Evolutionary conservation across 139 green algal species (phyloP), one percentile per base, ranked within the genome.

Genomic region (Chlamydomonas applanata): DNA sequence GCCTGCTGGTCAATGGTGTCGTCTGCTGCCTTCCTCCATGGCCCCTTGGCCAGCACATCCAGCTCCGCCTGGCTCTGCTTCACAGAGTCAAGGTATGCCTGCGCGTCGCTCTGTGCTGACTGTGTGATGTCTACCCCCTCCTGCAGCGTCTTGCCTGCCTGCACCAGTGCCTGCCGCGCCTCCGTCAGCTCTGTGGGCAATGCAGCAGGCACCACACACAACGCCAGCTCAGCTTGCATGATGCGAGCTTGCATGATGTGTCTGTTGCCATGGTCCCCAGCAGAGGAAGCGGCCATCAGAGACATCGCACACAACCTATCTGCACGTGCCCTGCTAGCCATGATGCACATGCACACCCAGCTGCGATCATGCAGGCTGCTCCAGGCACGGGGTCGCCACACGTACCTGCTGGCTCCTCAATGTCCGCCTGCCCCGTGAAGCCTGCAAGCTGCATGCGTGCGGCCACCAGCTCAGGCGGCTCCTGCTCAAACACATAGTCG

Each of bases 401-500:
- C 82, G 0, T 35, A 87, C 84, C 84, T 80, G 82, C 35, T 13
- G 74, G 79, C 71, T 87, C 81, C 61, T 90, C 82, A 71, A 86
- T 78, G 1, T 76, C 84, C 13, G 71, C 60, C 4, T 80, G 67
- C 29, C 63, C 69, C 0, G 76, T 84, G 69, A 86, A 89, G 2
- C 72, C 72, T 11, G 84, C 87, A 33, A 92, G 79, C 36, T 60
- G 33, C 22, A 80, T 40, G 11, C 87, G 71, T 36, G 87, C 87
- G 13, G 70, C 77, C 34, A 86, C 62, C 62, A 92, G 87, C 84
- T 92, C 87, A 24, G 54, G 62, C 0, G 87, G 84, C 4, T 92
- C 87, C 56, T 71, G 69, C 30, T 75, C 57, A 63, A 86, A 75
- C 25, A 71, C 76, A 33, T 70, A 82, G 33, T 85, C 82, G 20